Evolutionary conservation across 2,329 filamentous ascomycete species (phyloP).

Genomic region (Domatiomyces catenatus): DNA sequence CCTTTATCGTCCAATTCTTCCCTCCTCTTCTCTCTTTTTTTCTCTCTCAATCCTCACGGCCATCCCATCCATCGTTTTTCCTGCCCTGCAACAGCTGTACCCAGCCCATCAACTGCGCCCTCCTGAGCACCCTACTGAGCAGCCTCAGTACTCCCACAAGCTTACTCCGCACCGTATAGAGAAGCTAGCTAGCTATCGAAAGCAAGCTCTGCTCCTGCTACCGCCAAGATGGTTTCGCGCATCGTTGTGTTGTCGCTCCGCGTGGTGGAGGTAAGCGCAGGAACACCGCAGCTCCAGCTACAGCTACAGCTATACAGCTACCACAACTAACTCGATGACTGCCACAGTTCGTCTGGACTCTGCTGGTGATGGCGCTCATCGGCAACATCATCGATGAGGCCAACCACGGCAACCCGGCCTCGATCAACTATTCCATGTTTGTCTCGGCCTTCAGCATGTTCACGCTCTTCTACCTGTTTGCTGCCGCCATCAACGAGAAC

Average conservation of each 20-base stretch:
- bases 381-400: too few relatives aligned
- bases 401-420: conserved; percentile 31
- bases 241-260: conserved; percentile 27
- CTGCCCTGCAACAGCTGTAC: too few relatives aligned
- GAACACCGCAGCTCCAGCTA: conserved; percentile 1
- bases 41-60: neutral
- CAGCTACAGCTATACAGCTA: conserved; percentile 4
- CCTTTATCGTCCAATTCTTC: conserved; percentile 1
- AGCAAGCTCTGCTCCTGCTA: neutral
- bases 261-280: conserved; percentile 24
- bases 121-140: too few relatives aligned
- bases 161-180: too few relatives aligned
- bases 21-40: neutral
- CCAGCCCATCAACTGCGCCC: too few relatives aligned
- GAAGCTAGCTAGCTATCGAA: too few relatives aligned
- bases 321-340: neutral
- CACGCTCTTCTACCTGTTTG: conserved; percentile 33
- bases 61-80: conserved; percentile 1
- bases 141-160: too few relatives aligned
- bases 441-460: conserved; percentile 32
- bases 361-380: conserved; percentile 45
- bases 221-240: conserved; percentile 26
- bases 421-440: conserved; percentile 42
- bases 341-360: conserved; percentile 45
- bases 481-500: conserved; percentile 26